These are phyloP conservation scores for Oryza longistaminata DNA, from an alignment of 176 grass and related monocot genomes.

Conservation along the genomic window DNA sequence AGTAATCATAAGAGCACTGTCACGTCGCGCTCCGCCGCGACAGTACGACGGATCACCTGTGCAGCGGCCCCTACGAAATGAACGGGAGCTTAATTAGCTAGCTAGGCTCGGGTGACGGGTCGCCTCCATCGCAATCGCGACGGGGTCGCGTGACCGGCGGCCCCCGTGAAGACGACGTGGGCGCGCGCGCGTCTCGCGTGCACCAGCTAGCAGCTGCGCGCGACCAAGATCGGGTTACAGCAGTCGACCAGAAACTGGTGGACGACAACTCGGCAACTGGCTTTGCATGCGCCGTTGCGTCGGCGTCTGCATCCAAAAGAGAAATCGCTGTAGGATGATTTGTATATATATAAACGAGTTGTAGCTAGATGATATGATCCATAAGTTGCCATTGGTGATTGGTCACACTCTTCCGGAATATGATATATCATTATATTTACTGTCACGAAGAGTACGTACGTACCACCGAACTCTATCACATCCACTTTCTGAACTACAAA, in stretches of 20 bases:
- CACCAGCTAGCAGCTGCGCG: too few relatives aligned
- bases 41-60: neutral
- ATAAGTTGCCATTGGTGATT: neutral
- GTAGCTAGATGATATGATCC: neutral
- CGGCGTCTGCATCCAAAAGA: constrained; percentile 1
- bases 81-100: neutral
- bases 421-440: neutral
- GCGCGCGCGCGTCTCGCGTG: too few relatives aligned
- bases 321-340: neutral
- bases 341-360: too few relatives aligned
- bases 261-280: neutral
- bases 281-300: constrained; percentile 8
- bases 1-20: neutral
- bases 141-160: neutral
- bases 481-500: too few relatives aligned
- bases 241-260: neutral
- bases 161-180: too few relatives aligned
- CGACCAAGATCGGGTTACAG: neutral
- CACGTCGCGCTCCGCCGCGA: neutral
- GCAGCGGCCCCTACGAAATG: neutral
- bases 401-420: neutral
- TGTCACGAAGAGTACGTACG: neutral
- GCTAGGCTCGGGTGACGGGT: neutral
- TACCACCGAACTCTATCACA: too few relatives aligned
- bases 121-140: neutral